phyloP scores from a whole-genome alignment of 371 early-diverging fungal species.

The Zychaea mexicana region DNA sequence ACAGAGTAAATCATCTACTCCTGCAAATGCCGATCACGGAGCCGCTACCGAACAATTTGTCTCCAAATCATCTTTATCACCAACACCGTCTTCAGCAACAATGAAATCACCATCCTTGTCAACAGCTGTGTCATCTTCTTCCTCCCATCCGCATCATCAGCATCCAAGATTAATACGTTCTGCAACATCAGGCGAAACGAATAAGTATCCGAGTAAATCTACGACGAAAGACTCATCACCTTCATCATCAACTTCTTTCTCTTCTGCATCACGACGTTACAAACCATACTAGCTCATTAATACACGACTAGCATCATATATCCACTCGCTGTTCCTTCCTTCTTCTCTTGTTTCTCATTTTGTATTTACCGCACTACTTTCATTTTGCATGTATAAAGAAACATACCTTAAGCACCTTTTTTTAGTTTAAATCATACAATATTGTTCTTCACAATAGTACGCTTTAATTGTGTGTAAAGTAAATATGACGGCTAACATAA shows the following conservation, averaged over 20 bases:
- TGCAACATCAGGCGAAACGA: background rate
- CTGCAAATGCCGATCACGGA: background rate
- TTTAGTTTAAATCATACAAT: background rate
- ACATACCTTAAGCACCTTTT: too few relatives aligned
- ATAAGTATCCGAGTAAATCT: background rate
- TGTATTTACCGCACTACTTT: too few relatives aligned
- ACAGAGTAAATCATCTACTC: slow-evolving; percentile 19
- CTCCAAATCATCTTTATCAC: background rate
- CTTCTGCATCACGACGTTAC: background rate
- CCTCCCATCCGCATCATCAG: background rate
- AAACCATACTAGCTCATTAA: slow-evolving; percentile 12
- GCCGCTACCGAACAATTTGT: background rate
- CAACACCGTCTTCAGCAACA: background rate
- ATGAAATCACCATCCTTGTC: background rate
- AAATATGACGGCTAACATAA: background rate
- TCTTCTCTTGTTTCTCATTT: too few relatives aligned
- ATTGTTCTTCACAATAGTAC: background rate
- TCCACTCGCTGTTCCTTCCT: too few relatives aligned
- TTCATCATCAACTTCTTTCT: background rate
- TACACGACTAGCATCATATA: too few relatives aligned
- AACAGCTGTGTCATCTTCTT: background rate
- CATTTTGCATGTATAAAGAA: too few relatives aligned
- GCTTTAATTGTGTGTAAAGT: background rate
- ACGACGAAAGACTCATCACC: background rate
- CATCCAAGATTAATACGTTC: background rate